phyloP scores from a whole-genome alignment of 139 green algal species.

The Micromonas commoda region DNA sequence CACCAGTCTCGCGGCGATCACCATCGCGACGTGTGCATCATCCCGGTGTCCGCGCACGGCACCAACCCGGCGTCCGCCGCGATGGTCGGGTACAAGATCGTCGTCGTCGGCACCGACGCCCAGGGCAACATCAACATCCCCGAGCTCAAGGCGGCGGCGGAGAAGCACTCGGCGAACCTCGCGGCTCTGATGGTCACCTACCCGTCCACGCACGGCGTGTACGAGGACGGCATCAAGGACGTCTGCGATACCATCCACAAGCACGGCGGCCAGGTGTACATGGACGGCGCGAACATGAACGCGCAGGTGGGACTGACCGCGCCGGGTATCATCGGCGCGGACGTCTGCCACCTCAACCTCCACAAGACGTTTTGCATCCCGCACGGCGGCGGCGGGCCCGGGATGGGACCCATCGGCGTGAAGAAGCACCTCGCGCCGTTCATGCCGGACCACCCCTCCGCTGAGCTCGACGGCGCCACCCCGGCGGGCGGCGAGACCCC shows the following conservation, averaged over 20 bases:
- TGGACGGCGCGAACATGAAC: constrained; percentile 99
- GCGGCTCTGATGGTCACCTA: constrained; percentile 99
- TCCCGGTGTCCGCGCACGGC: constrained; percentile 92
- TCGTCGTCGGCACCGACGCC: constrained; percentile 71
- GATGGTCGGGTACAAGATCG: constrained; percentile 97
- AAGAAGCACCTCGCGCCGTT: constrained; percentile 95
- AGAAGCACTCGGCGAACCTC: constrained; percentile 84
- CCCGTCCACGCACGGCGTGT: constrained; percentile 95
- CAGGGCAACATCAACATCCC: constrained; percentile 90
- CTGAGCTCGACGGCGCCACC: constrained; percentile 18
- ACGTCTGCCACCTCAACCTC: constrained; percentile 99
- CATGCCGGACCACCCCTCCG: constrained; percentile 87
- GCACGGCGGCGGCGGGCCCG: constrained; percentile 81
- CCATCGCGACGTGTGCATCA: constrained; percentile 96
- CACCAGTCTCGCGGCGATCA: constrained; percentile 71
- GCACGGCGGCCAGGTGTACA: constrained; percentile 94
- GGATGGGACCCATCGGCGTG: constrained; percentile 67
- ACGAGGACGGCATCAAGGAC: constrained; percentile 92
- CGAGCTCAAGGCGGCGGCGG: constrained; percentile 70
- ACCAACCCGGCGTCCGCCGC: constrained; percentile 95
- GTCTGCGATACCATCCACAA: constrained; percentile 94
- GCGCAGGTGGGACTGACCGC: constrained; percentile 95
- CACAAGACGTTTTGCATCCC: constrained; percentile 99
- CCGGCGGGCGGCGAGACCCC: constrained; percentile 43
- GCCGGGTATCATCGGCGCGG: constrained; percentile 93